phyloP scores from a whole-genome alignment of 2,329 filamentous ascomycete genomes.

The Talaromyces marneffei region DNA sequence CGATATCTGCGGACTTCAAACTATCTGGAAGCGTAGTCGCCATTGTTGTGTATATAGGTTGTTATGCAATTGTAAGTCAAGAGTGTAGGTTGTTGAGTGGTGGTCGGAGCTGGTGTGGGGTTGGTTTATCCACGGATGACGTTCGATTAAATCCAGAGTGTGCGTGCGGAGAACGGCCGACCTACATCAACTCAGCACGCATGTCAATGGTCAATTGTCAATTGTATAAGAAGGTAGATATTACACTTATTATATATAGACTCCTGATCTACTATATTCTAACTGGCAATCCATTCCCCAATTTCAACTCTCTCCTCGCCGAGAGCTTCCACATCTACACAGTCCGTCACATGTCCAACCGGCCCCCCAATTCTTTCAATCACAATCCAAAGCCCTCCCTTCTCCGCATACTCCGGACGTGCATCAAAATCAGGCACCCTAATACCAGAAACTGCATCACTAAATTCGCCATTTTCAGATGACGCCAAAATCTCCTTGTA shows the following conservation, averaged over 20 bases:
- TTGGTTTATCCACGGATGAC: constrained; percentile 8
- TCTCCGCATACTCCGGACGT: constrained; percentile 53
- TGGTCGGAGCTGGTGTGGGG: constrained; percentile 4
- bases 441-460: constrained; percentile 60
- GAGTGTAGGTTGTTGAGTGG: background rate
- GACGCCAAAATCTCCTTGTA: constrained; percentile 59
- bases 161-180: background rate
- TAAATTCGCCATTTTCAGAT: constrained; percentile 69
- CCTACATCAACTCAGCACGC: no score
- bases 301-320: constrained; percentile 40
- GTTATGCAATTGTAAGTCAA: background rate
- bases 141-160: background rate
- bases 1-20: constrained; percentile 74
- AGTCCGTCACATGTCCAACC: constrained; percentile 45
- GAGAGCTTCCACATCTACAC: constrained; percentile 40
- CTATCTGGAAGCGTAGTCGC: constrained; percentile 62
- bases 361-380: constrained; percentile 69
- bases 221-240: no score
- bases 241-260: background rate
- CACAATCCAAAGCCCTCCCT: constrained; percentile 68
- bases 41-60: constrained; percentile 48
- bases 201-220: no score
- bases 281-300: constrained; percentile 33
- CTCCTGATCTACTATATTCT: background rate
- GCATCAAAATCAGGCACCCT: constrained; percentile 70